Conservation (phyloP, 768 basidiomycete species). For the Macrolepiota fuliginosa region DNA sequence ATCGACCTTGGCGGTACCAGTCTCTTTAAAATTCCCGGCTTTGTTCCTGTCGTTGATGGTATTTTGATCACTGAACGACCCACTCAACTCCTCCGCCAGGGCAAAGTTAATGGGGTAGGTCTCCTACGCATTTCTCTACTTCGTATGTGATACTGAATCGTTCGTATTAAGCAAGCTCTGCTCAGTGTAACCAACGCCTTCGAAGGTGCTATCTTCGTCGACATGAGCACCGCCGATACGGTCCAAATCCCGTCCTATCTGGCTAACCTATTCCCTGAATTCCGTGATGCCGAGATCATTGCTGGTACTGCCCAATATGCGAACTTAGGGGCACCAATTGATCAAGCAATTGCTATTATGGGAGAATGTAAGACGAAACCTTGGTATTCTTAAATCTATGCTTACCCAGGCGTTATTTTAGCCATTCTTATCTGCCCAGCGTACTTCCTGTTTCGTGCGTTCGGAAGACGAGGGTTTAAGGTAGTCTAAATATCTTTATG, state of each 20-base stretch:
- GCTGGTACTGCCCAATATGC: conserved; percentile 4
- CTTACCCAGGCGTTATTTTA: conserved; percentile 8
- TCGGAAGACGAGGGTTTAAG: conserved; percentile 29
- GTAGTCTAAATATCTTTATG: conserved; percentile 13
- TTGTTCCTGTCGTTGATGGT: conserved; percentile 48
- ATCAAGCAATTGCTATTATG: conserved; percentile 8
- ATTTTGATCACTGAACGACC: conserved; percentile 42
- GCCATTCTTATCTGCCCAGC: conserved; percentile 47
- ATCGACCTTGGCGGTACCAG: conserved; percentile 23
- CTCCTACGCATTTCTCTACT: neutral
- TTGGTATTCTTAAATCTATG: neutral
- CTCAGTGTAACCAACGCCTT: conserved; percentile 33
- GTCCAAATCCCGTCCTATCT: conserved; percentile 30
- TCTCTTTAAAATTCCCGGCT: conserved; percentile 39
- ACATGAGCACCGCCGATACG: conserved; percentile 21
- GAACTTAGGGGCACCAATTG: conserved; percentile 6
- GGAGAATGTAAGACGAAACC: conserved; percentile 9
- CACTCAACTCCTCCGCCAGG: conserved; percentile 30
- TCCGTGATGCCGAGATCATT: conserved; percentile 24
- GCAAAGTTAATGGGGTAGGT: conserved; percentile 41
- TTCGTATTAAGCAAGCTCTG: neutral
- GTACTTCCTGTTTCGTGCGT: conserved; percentile 33
- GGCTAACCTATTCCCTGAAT: conserved; percentile 34
- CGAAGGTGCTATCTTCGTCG: conserved; percentile 38
- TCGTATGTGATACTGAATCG: neutral